Conservation (phyloP, 139 green algal genomes). For the Chlorella sp. region DNA sequence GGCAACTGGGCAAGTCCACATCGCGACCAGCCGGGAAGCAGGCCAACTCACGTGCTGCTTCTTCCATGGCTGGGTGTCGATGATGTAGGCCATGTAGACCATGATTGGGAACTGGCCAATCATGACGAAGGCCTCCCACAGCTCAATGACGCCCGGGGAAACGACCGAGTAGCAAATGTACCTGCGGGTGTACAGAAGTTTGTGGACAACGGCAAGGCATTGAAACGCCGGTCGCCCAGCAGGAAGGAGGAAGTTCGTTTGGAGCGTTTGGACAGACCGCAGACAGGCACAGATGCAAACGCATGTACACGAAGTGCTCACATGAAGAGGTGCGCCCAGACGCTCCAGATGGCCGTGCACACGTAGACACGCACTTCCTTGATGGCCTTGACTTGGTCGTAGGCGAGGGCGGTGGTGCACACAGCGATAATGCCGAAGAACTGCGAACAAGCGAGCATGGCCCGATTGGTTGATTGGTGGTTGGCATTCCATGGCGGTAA, state of each 20-base stretch:
- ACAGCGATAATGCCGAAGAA: slow-evolving; percentile 36
- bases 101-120: slow-evolving; percentile 24
- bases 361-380: slow-evolving; percentile 28
- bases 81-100: slow-evolving; percentile 22
- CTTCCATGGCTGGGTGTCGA: slow-evolving; percentile 30
- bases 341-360: slow-evolving; percentile 26
- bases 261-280: background rate
- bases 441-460: too few species aligned
- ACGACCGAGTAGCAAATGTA: slow-evolving; percentile 5
- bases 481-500: too few species aligned
- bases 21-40: too few species aligned
- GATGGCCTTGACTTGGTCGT: slow-evolving; percentile 20
- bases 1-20: too few species aligned
- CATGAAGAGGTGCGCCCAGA: slow-evolving; percentile 46
- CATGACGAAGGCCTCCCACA: slow-evolving; percentile 29
- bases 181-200: too few species aligned
- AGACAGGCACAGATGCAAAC: background rate
- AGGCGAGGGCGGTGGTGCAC: slow-evolving; percentile 11
- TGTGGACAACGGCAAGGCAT: too few species aligned
- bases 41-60: background rate
- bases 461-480: too few species aligned
- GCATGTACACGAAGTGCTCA: slow-evolving; percentile 24
- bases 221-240: too few species aligned
- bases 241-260: too few species aligned
- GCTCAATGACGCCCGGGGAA: slow-evolving; percentile 16